Percentiles rank a stretch among this genome's conserved stretches.
Evolutionary conservation across 306 rosid genomes (phyloP).

Genomic region (Pyrus pyrifolia): DNA sequence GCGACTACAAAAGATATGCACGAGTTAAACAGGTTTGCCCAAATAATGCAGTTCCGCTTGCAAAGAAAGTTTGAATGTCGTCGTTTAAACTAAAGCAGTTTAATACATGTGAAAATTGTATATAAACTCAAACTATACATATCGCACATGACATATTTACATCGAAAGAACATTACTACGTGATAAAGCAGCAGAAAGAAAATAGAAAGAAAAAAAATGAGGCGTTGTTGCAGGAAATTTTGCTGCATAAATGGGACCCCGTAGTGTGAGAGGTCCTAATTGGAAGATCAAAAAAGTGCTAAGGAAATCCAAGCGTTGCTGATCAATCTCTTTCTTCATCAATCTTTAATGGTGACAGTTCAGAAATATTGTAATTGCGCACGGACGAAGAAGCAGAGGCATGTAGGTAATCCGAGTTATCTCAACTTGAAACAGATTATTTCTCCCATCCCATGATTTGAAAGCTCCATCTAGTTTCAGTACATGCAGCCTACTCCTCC

Average conservation of each 20-base stretch:
- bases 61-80: background rate
- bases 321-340: conserved; percentile 36
- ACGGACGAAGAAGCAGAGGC: background rate
- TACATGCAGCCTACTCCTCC: background rate
- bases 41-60: too few relatives aligned
- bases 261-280: background rate
- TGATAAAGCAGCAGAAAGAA: background rate
- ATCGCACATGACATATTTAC: background rate
- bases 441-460: background rate
- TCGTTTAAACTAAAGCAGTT: background rate
- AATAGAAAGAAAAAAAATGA: background rate
- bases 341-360: background rate
- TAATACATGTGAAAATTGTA: background rate
- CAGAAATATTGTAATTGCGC: too few relatives aligned
- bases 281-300: conserved; percentile 21
- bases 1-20: background rate
- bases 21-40: background rate
- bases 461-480: background rate
- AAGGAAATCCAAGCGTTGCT: conserved; percentile 6
- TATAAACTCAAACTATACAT: background rate
- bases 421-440: background rate
- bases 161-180: background rate
- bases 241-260: background rate
- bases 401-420: background rate
- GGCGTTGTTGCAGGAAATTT: background rate